Evolutionary conservation across 2,329 filamentous ascomycete genomes (phyloP), one percentile per base, ranked within the genome.

Genomic region (Elsinoe arachidis): DNA sequence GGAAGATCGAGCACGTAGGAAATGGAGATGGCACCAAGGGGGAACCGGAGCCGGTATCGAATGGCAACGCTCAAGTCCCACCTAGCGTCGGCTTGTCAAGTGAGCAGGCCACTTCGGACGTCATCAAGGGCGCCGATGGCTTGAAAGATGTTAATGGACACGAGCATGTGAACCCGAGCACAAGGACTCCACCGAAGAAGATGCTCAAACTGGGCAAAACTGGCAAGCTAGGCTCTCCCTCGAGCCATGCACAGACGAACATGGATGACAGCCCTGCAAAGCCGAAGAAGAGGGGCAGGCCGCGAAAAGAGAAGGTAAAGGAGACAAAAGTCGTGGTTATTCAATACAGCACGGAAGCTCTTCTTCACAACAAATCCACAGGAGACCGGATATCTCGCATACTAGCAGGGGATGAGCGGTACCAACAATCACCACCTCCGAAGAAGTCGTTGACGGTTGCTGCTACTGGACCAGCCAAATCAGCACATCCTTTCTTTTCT

Each of bases 401-500:
- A 21, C 68, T 90, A 55, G 59, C 64, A 63, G 71, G 72, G 37
- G 65, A 63, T 43, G 67, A 67, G 46, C 68, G 69, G 55, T 46
- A 60, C 63, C 53, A 63, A 67, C 56, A 17, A 15, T 6, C 30
- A 7, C 9, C 14, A 26, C 17, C 34, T 7, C 46, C 34, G 3
- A 33, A 34, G 7, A 44, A 39, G 34, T 17, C n/a, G 3, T n/a
- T 33, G 17, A 10, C 56, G 1, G 33, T 43, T 15, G 44, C 49
- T 49, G 63, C 64, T 12, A 66, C 63, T 14, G 64, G 49, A 23
- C 41, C 70, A 43, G 63, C 68, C 5, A 83, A 80, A 63, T 63
- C 74, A 1, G 79, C 81, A 0, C 84, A 90, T 70, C 86, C 87
- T 0, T 88, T 90, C 66, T 90, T 90, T 65, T 66, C 78, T 14